Conservation (phyloP, 2,329 filamentous ascomycete genomes). For the Stylonectria norvegica region DNA sequence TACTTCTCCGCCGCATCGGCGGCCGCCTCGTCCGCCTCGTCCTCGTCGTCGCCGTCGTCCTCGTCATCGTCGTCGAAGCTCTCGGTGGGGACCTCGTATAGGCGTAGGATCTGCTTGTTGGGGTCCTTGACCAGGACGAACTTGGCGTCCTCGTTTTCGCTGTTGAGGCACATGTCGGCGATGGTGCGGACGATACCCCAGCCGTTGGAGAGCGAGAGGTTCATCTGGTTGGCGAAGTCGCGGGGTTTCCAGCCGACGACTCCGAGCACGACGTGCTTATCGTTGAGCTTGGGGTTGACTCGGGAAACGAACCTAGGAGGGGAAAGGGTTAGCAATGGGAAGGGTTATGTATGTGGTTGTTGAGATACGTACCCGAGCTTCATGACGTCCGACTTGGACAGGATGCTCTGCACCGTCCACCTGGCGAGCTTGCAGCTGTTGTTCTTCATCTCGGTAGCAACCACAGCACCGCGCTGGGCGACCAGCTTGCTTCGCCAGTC, state of each 20-base stretch:
- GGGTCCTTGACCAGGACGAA: slow-evolving; percentile 85
- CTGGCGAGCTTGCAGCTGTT: slow-evolving; percentile 98
- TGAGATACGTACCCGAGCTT: slow-evolving; percentile 80
- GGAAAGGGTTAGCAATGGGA: slow-evolving; percentile 13
- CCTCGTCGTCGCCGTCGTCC: slow-evolving; percentile 56
- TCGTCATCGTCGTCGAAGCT: slow-evolving; percentile 91
- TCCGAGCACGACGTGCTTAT: slow-evolving; percentile 91
- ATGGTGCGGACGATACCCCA: slow-evolving; percentile 99
- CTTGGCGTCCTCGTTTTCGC: slow-evolving; percentile 74
- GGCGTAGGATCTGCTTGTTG: slow-evolving; percentile 89
- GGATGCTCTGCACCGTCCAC: slow-evolving; percentile 96
- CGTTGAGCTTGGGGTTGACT: slow-evolving; percentile 84
- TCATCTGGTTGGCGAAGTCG: slow-evolving; percentile 98
- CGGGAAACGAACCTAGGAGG: slow-evolving; percentile 82
- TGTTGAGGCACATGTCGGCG: slow-evolving; percentile 84
- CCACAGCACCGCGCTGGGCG: slow-evolving; percentile 91
- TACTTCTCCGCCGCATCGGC: slow-evolving; percentile 16
- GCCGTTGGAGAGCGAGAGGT: slow-evolving; percentile 91
- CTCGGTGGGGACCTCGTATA: slow-evolving; percentile 85
- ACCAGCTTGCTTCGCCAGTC: slow-evolving; percentile 97
- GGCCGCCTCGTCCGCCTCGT: slow-evolving; percentile 33
- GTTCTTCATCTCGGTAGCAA: slow-evolving; percentile 99
- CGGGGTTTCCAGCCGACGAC: slow-evolving; percentile 97
- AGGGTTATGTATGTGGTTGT: background rate
- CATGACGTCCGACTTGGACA: slow-evolving; percentile 97